A percentile compares a stretch with the other conserved stretches of the same genome.
These are phyloP conservation scores for Phytophthora idaei DNA, from an alignment of 352 stramenopile genomes.

Conservation along the genomic window DNA sequence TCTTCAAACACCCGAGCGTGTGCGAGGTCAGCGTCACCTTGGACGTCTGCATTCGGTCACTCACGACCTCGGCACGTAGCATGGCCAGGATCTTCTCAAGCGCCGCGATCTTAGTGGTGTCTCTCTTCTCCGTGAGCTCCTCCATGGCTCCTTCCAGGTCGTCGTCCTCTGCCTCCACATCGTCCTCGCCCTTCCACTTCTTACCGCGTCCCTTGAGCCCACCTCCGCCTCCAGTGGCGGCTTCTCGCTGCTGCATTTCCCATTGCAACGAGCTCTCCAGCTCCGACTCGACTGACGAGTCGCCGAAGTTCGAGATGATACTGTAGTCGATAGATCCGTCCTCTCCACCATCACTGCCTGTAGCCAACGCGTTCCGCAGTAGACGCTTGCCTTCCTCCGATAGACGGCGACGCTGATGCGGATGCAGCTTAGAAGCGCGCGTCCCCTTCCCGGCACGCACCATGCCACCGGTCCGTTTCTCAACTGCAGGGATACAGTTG, in stretches of 20 bases:
- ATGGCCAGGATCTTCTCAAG: conserved; percentile 58
- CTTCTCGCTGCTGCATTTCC: conserved; percentile 38
- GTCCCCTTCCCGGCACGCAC: conserved; percentile 18
- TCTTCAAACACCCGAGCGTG: conserved; percentile 61
- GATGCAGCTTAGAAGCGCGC: conserved; percentile 27
- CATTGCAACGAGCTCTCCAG: conserved; percentile 62
- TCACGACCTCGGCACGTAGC: conserved; percentile 47
- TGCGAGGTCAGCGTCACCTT: conserved; percentile 50
- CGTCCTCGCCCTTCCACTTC: conserved; percentile 46
- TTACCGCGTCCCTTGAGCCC: conserved; percentile 29
- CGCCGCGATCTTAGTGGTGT: conserved; percentile 61
- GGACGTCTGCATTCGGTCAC: conserved; percentile 42
- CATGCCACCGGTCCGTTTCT: conserved; percentile 17
- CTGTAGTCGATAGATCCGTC: conserved; percentile 39
- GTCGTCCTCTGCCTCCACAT: conserved; percentile 31
- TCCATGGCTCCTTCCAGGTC: conserved; percentile 62
- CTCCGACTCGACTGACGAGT: conserved; percentile 64
- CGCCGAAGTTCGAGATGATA: conserved; percentile 36
- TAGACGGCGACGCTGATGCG: conserved; percentile 31
- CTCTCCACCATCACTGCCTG: conserved; percentile 37
- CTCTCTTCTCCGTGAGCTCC: conserved; percentile 67
- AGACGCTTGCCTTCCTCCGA: conserved; percentile 62
- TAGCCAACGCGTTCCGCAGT: conserved; percentile 54
- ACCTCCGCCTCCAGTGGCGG: conserved; percentile 4
- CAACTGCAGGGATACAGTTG: conserved; percentile 5